A percentile compares a stretch with the other conserved stretches of the same genome.
Evolutionary conservation across 768 basidiomycete species (phyloP).

Genomic region (Cubamyces sp.): DNA sequence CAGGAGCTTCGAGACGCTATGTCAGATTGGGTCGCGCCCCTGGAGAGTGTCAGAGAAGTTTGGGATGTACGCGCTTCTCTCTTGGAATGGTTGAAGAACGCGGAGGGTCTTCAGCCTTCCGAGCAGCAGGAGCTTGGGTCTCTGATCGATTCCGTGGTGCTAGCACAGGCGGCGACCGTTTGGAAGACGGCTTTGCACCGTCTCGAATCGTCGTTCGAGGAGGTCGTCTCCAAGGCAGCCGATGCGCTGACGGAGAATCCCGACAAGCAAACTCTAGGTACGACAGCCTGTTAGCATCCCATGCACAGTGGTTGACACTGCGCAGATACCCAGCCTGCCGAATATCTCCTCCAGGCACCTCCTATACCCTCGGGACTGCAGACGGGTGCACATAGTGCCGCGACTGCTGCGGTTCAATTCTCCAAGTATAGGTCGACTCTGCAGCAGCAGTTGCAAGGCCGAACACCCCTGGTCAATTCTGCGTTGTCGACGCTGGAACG

Average conservation of each 20-base stretch:
- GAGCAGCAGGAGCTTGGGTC: conserved; percentile 51
- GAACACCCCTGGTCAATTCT: conserved; percentile 63
- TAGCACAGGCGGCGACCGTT: conserved; percentile 56
- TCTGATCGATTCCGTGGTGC: conserved; percentile 58
- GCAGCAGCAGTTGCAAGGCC: conserved; percentile 64
- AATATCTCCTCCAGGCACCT: conserved; percentile 59
- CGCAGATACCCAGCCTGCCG: conserved; percentile 55
- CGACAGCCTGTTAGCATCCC: conserved; percentile 19
- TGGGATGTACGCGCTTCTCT: conserved; percentile 69
- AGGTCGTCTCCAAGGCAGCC: conserved; percentile 46
- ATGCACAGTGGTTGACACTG: not conserved
- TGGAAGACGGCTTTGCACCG: conserved; percentile 56
- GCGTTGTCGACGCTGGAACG: conserved; percentile 63
- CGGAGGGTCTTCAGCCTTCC: conserved; percentile 46
- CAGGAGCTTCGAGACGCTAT: conserved; percentile 49
- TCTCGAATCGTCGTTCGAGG: conserved; percentile 51
- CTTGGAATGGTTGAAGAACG: conserved; percentile 46
- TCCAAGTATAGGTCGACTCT: conserved; percentile 64
- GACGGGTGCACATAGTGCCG: conserved; percentile 38
- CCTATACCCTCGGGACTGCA: conserved; percentile 49
- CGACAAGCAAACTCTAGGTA: conserved; percentile 33
- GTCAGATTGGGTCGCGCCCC: conserved; percentile 58
- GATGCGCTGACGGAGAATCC: conserved; percentile 36
- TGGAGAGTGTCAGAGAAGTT: conserved; percentile 65
- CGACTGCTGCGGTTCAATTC: conserved; percentile 49